Base-by-base conservation (phyloP, 2,329 filamentous ascomycete genomes). In the Stachybotrys elegans region DNA sequence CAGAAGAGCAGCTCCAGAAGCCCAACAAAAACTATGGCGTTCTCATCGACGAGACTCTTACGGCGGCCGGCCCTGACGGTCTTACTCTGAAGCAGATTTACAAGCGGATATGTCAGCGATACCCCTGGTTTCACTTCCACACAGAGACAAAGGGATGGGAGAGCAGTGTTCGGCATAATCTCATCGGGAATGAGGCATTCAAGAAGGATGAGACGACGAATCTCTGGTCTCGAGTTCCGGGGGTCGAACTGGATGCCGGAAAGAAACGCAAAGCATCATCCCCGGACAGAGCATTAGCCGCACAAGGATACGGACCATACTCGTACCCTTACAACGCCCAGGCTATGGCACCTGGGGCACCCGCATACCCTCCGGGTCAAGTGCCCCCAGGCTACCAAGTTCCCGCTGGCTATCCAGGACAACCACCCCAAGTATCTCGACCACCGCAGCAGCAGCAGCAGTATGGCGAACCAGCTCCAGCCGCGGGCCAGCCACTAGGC, bases 101-200 rank as follows among this genome's bases (percentile, higher is more conserved):
- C 62, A 81, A 81, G 59, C 69, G 77, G 40, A 82, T 82, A 43
- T 76, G 74, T 51, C 67, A 69, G 47, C 69, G 69, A 51, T 81
- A 81, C 51, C 77, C 77, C 9, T 81, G 73, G 68, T 82, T 78
- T 50, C 76, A 74, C 51, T 81, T 81, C 53, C 69, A 68, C 43
- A 76, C 77, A 16, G 77, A 79, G 55, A 81, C 78, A 6, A 82
- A 80, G 56, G 78, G 78, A n/a, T 82, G 78, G 78, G 78, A 82
- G 57, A 81, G 78, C 51, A 81, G 77, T 52, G 78, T 82, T n/a
- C 74, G 78, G 1, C 78, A 82, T 53, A 82, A 81, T 45, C 68
- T 82, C 22, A 79, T 81, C 51, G 78, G 77, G 3, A 81, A 81
- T 56, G 74, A 77, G 50, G 78, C 77, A 6, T 82, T 82, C 56